Conservation (phyloP, 2,329 filamentous ascomycete species). For the Penicillium olsonii region DNA sequence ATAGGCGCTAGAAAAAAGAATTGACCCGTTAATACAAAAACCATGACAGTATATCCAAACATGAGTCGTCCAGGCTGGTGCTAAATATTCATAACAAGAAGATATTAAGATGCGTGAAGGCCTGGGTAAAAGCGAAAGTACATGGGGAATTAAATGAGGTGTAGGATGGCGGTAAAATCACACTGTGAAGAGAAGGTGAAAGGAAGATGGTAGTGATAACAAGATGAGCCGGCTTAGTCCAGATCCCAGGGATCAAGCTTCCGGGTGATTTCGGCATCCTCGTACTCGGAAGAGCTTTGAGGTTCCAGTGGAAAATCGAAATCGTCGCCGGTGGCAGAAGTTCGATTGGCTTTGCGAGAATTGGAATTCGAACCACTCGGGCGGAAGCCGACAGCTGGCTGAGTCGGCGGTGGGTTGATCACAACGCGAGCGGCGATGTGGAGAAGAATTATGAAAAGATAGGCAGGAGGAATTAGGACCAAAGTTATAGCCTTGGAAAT, state of each 20-base stretch:
- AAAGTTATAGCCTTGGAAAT: conserved; percentile 76
- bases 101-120: conserved; percentile 7
- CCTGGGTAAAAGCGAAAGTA: neutral
- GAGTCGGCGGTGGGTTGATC: conserved; percentile 31
- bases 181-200: conserved; percentile 1
- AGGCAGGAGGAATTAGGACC: conserved; percentile 75
- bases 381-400: conserved; percentile 25
- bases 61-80: conserved; percentile 12
- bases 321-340: conserved; percentile 37
- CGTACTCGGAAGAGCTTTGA: conserved; percentile 27
- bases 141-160: conserved; percentile 17
- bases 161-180: conserved; percentile 8
- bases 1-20: conserved; percentile 22
- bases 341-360: conserved; percentile 16
- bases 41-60: conserved; percentile 12
- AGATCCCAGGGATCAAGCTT: conserved; percentile 32
- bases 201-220: neutral
- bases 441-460: conserved; percentile 77
- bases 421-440: conserved; percentile 77
- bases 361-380: conserved; percentile 17
- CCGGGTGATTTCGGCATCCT: conserved; percentile 17
- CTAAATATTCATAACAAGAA: conserved; percentile 7
- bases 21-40: conserved; percentile 1
- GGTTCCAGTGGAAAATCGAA: conserved; percentile 41
- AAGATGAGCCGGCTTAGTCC: conserved; percentile 18